phyloP scores from a whole-genome alignment of 495 filamentous ascomycete species.

The Aspergillus coremiiformis region DNA sequence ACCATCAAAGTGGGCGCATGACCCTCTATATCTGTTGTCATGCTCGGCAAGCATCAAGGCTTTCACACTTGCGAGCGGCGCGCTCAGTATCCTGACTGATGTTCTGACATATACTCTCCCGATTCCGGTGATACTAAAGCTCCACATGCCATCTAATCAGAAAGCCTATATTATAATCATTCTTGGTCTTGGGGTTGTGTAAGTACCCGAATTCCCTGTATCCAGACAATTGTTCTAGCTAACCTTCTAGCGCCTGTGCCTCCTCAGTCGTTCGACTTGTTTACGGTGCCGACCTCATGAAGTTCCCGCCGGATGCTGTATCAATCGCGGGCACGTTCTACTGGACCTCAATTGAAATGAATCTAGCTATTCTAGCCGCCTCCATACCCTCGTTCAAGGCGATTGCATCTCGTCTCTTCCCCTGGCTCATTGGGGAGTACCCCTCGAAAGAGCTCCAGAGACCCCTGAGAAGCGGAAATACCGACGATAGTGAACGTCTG shows the following conservation, averaged over 20 bases:
- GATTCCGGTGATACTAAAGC: neutral
- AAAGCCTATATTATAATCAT: neutral
- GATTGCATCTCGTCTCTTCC: neutral
- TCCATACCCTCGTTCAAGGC: neutral
- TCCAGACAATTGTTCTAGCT: neutral
- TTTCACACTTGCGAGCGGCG: neutral
- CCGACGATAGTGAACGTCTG: neutral
- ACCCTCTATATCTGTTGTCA: neutral
- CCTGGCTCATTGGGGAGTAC: neutral
- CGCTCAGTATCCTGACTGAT: neutral
- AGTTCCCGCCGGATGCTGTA: neutral
- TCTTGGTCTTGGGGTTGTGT: neutral
- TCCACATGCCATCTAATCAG: neutral
- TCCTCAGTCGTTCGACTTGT: neutral
- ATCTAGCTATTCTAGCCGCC: neutral
- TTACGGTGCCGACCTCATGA: neutral
- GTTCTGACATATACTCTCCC: neutral
- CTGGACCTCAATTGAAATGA: neutral
- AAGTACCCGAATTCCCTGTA: neutral
- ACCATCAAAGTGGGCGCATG: neutral
- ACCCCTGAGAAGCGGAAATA: neutral
- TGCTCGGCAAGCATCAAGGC: neutral
- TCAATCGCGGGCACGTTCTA: neutral
- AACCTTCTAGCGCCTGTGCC: neutral
- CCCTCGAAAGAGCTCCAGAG: neutral